Evolutionary conservation across 2,329 filamentous ascomycete genomes (phyloP).

Genomic region (Neofusicoccum parvum): DNA sequence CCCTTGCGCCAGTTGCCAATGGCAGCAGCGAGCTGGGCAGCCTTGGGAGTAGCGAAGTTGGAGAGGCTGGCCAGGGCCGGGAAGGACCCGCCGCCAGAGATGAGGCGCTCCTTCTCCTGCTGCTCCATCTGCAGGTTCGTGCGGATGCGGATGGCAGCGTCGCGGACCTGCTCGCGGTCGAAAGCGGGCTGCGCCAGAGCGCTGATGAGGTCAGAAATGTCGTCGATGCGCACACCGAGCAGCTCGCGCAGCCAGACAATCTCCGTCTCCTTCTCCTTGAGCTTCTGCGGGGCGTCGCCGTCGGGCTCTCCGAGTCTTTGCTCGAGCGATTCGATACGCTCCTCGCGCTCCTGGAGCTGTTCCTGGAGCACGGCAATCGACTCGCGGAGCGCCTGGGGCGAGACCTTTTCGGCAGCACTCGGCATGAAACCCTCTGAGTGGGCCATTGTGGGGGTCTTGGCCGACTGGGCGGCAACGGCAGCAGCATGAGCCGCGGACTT

Average conservation of each 20-base stretch:
- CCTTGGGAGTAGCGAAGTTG: slow-evolving; percentile 76
- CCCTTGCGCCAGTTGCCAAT: slow-evolving; percentile 91
- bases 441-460: slow-evolving; percentile 47
- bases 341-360: slow-evolving; percentile 91
- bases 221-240: slow-evolving; percentile 84
- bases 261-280: slow-evolving; percentile 90
- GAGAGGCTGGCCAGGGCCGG: slow-evolving; percentile 78
- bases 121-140: slow-evolving; percentile 98
- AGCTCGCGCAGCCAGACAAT: slow-evolving; percentile 94
- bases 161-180: slow-evolving; percentile 77
- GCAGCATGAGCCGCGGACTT: slow-evolving; percentile 85
- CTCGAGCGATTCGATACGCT: slow-evolving; percentile 85
- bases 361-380: slow-evolving; percentile 96
- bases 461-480: slow-evolving; percentile 63
- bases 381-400: slow-evolving; percentile 90
- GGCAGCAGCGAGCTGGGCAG: slow-evolving; percentile 92
- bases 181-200: slow-evolving; percentile 74
- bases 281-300: slow-evolving; percentile 75
- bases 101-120: slow-evolving; percentile 85
- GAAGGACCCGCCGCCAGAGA: slow-evolving; percentile 63
- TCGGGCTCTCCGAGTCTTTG: slow-evolving; percentile 69
- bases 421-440: slow-evolving; percentile 36
- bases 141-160: slow-evolving; percentile 88
- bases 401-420: slow-evolving; percentile 79
- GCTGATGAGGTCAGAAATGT: slow-evolving; percentile 87